Evolutionary conservation across 2,329 filamentous ascomycete species (phyloP).

Genomic region (Phoma herbarum): DNA sequence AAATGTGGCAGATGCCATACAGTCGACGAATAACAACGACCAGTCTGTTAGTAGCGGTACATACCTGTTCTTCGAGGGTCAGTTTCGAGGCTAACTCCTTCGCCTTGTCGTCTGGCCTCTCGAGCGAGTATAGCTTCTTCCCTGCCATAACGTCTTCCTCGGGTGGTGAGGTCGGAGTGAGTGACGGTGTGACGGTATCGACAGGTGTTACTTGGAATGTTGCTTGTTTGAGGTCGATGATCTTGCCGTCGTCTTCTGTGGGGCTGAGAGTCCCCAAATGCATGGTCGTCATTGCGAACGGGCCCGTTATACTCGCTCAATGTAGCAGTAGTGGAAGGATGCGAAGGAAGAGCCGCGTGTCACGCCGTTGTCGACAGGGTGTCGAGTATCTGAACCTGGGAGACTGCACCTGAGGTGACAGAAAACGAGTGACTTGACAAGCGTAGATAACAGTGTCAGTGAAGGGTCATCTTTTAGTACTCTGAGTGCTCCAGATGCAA

Average conservation of each 20-base stretch:
- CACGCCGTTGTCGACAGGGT: constrained; percentile 32
- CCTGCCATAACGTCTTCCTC: constrained; percentile 43
- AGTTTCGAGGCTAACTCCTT: constrained; percentile 48
- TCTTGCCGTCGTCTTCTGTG: constrained; percentile 34
- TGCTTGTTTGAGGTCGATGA: constrained; percentile 46
- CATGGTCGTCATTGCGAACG: constrained; percentile 45
- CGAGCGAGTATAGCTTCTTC: constrained; percentile 45
- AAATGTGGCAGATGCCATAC: background rate
- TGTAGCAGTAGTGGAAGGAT: constrained; percentile 29
- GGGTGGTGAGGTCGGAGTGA: constrained; percentile 39
- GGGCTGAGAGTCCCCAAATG: constrained; percentile 41
- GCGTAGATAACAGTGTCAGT: constrained; percentile 34
- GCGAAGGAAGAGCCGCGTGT: constrained; percentile 39
- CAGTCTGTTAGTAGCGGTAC: constrained; percentile 16
- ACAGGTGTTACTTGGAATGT: constrained; percentile 43
- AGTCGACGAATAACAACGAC: background rate
- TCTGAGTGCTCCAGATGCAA: constrained; percentile 37
- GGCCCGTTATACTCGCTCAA: constrained; percentile 29
- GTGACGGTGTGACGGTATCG: constrained; percentile 34
- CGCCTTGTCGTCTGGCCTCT: constrained; percentile 47
- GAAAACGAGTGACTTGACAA: constrained; percentile 26
- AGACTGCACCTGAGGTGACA: constrained; percentile 18
- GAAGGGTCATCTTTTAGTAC: constrained; percentile 52
- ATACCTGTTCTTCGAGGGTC: constrained; percentile 52
- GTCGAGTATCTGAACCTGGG: constrained; percentile 4